Percentiles rank a stretch among this genome's conserved stretches.
These are phyloP conservation scores for Conidiobolus incongruus DNA, from an alignment of 371 early-diverging fungal genomes.

Conservation along the genomic window DNA sequence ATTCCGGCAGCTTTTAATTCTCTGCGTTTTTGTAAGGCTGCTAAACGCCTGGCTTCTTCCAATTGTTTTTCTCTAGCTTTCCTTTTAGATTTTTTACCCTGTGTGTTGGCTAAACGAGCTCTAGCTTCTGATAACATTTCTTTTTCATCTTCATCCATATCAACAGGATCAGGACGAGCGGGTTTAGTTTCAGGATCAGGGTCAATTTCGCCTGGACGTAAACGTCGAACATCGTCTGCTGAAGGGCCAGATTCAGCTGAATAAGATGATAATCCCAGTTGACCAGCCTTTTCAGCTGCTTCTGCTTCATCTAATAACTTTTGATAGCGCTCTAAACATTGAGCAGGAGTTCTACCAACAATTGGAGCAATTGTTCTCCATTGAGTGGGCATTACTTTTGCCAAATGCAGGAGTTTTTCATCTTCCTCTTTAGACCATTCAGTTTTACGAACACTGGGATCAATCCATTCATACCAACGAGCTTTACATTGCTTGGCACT, in stretches of 20 bases:
- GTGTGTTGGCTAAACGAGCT: slow-evolving; percentile 93
- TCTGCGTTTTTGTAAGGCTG: slow-evolving; percentile 76
- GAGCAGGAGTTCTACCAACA: slow-evolving; percentile 94
- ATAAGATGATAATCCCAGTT: slow-evolving; percentile 36
- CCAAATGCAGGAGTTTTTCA: slow-evolving; percentile 88
- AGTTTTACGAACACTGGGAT: slow-evolving; percentile 61
- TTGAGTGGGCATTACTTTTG: slow-evolving; percentile 97
- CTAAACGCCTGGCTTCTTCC: slow-evolving; percentile 82
- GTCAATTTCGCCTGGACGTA: slow-evolving; percentile 92
- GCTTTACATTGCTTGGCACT: slow-evolving; percentile 97
- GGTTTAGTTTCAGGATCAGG: slow-evolving; percentile 93
- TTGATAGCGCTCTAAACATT: slow-evolving; percentile 92
- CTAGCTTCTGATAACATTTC: slow-evolving; percentile 96
- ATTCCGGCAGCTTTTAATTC: slow-evolving; percentile 95
- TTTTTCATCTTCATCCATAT: slow-evolving; percentile 97
- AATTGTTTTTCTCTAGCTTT: slow-evolving; percentile 93
- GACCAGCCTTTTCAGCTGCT: slow-evolving; percentile 26
- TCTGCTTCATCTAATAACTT: slow-evolving; percentile 90
- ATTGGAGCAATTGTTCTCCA: slow-evolving; percentile 97
- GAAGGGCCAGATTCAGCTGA: slow-evolving; percentile 45
- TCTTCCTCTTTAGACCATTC: slow-evolving; percentile 98
- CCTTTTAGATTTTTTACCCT: slow-evolving; percentile 96
- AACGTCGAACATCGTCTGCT: slow-evolving; percentile 49
- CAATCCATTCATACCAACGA: slow-evolving; percentile 97
- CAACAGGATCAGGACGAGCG: slow-evolving; percentile 93